phyloP scores from a whole-genome alignment of 129 eudicot species.

The Flaveria robusta region DNA sequence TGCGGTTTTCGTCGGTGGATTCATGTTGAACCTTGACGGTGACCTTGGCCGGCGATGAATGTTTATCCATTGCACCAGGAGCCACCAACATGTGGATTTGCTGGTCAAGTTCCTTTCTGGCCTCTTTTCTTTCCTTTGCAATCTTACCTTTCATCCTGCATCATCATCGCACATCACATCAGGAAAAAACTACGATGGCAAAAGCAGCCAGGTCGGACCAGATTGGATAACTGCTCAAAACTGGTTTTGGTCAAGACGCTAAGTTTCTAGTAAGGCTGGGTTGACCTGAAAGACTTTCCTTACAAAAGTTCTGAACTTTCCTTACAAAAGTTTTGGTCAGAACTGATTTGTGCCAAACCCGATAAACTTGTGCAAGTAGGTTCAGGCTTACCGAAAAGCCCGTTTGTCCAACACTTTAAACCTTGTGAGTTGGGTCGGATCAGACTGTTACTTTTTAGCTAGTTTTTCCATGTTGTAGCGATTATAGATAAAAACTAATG shows the following conservation, averaged over 20 bases:
- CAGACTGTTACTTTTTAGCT: background rate
- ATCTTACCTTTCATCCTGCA: conserved; percentile 57
- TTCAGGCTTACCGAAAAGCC: background rate
- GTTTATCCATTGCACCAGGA: conserved; percentile 45
- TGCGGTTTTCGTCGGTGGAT: conserved; percentile 47
- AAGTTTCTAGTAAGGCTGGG: background rate
- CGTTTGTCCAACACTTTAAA: background rate
- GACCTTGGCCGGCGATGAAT: conserved; percentile 51
- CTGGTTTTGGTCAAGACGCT: background rate
- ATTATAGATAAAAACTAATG: background rate
- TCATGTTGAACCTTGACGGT: conserved; percentile 56
- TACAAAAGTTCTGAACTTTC: background rate
- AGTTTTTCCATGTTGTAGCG: background rate
- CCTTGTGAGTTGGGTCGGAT: background rate
- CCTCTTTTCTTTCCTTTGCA: conserved; percentile 46
- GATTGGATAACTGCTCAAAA: background rate
- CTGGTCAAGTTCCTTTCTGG: conserved; percentile 54
- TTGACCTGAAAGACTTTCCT: background rate
- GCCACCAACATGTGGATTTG: conserved; percentile 61
- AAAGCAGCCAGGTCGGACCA: background rate
- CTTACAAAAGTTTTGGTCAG: background rate
- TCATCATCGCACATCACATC: background rate
- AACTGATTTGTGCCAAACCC: background rate
- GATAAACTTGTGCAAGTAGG: background rate
- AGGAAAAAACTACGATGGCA: background rate